A percentile compares a stretch with the other conserved stretches of the same genome.
phyloP scores from a whole-genome alignment of 139 green algal genomes.

The Yamagishiella unicocca region DNA sequence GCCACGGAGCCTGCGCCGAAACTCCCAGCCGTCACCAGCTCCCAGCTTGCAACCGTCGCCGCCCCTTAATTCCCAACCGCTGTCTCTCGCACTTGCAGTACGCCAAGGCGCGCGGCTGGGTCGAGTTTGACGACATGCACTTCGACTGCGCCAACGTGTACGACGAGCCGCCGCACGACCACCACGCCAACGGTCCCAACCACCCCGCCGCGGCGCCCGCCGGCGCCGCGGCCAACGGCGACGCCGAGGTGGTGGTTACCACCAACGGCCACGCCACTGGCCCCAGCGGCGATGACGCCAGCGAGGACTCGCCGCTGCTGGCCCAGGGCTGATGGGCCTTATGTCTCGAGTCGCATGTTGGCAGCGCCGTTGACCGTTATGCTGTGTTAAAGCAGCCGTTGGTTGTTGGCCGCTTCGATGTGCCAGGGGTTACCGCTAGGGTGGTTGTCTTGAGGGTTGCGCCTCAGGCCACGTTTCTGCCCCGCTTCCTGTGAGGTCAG shows the following conservation, averaged over 20 bases:
- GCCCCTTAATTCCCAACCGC: not conserved
- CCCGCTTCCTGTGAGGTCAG: no score
- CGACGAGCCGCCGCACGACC: not conserved
- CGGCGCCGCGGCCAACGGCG: not conserved
- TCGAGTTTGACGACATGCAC: conserved; percentile 54
- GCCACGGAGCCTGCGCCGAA: not conserved
- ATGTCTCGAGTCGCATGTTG: no score
- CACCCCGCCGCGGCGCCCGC: not conserved
- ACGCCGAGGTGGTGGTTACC: not conserved
- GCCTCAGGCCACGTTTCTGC: no score
- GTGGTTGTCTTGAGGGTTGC: no score
- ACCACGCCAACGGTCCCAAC: not conserved
- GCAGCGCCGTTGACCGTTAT: no score
- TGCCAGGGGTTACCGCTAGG: no score
- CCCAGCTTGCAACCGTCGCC: not conserved
- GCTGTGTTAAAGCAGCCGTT: no score
- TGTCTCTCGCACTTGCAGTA: conserved; percentile 18
- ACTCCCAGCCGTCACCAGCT: not conserved
- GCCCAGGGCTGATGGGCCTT: no score
- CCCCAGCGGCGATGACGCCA: no score
- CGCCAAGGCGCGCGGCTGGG: conserved; percentile 51
- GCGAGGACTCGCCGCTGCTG: no score
- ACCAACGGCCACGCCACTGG: no score
- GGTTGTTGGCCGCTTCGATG: no score
- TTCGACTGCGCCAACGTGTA: conserved; percentile 58